These are phyloP conservation scores for Kuraishia borneana DNA, from an alignment of 805 yeast genomes.

Conservation along the genomic window DNA sequence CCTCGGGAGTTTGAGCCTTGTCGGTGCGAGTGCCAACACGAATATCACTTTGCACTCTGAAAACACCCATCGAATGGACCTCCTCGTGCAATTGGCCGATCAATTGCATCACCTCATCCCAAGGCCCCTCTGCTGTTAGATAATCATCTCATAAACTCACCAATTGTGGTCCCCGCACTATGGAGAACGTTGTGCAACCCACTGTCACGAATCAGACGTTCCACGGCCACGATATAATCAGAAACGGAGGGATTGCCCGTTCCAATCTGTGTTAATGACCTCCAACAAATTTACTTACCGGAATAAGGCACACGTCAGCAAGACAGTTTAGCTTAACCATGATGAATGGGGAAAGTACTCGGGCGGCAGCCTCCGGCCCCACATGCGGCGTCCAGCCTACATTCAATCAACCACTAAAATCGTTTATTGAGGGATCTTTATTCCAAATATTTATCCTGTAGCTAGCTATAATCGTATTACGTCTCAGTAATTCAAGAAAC, in stretches of 20 bases:
- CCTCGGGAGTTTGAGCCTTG: conserved; percentile 60
- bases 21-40: conserved; percentile 79
- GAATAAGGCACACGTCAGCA: conserved; percentile 81
- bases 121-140: conserved; percentile 59
- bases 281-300: conserved; percentile 34
- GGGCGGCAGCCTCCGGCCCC: too few species aligned
- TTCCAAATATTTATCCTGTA: too few species aligned
- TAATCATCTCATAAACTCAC: conserved; percentile 3
- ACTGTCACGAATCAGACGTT: conserved; percentile 48
- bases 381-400: too few species aligned
- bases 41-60: conserved; percentile 77
- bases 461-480: too few species aligned
- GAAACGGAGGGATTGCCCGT: conserved; percentile 72
- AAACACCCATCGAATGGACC: conserved; percentile 61
- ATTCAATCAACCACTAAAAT: too few species aligned
- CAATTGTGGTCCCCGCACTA: conserved; percentile 86
- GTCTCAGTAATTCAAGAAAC: too few species aligned
- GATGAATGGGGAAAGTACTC: too few species aligned
- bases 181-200: conserved; percentile 63
- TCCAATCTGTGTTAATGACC: conserved; percentile 41
- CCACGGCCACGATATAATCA: conserved; percentile 65
- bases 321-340: conserved; percentile 47
- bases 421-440: too few species aligned
- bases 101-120: conserved; percentile 75
- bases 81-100: conserved; percentile 71